Conservation (phyloP, 805 yeast genomes). For the Kluyveromyces nonfermentans region DNA sequence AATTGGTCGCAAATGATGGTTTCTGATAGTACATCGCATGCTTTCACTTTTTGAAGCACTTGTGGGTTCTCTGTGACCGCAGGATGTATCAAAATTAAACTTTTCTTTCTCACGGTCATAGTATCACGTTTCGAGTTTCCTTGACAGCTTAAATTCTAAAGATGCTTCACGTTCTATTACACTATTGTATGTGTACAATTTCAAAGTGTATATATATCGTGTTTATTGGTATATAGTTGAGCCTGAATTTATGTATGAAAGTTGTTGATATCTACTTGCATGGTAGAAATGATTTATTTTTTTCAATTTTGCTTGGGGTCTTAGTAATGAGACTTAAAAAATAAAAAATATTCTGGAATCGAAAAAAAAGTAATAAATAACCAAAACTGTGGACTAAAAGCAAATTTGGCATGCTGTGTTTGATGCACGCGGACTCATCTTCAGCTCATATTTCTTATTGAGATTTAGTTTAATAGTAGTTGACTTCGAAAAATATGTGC, state of each 20-base stretch:
- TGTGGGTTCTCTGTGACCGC: constrained; percentile 52
- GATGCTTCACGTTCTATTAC: too few relatives aligned
- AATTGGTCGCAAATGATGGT: constrained; percentile 37
- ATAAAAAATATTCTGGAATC: neutral
- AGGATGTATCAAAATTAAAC: constrained; percentile 52
- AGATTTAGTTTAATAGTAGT: too few relatives aligned
- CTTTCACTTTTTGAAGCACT: constrained; percentile 35
- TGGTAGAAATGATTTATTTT: neutral
- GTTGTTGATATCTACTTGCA: too few relatives aligned
- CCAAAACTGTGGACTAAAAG: neutral
- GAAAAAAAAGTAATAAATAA: too few relatives aligned
- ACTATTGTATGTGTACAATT: too few relatives aligned
- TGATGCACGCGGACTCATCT: too few relatives aligned
- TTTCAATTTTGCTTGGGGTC: neutral
- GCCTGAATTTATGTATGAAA: too few relatives aligned
- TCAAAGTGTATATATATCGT: too few relatives aligned
- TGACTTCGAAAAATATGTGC: too few relatives aligned
- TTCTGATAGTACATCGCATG: constrained; percentile 20
- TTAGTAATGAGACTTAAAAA: neutral
- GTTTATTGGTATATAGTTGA: too few relatives aligned
- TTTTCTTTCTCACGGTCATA: constrained; percentile 10
- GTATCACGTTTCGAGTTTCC: neutral
- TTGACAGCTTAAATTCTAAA: neutral
- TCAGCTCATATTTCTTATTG: too few relatives aligned
- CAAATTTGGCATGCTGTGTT: neutral